Base-by-base conservation (phyloP, 2,329 filamentous ascomycete genomes). In the Graphiopsis chlorocephala region DNA sequence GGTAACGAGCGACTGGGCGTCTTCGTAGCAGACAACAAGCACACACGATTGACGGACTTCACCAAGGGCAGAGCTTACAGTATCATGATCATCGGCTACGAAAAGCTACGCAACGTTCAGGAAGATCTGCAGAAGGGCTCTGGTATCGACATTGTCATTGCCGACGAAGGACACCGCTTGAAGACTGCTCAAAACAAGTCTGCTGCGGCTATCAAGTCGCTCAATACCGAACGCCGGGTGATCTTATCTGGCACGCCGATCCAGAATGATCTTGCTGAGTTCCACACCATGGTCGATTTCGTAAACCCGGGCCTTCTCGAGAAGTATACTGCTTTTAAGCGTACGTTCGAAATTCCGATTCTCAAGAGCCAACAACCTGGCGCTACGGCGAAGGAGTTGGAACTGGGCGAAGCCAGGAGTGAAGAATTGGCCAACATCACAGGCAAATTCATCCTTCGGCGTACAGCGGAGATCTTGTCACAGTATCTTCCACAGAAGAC, bases 31-130 rank as follows among this genome's bases (percentile, higher is more conserved):
- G 86, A 87, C 67, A 83, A 86, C 65, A 84, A 83, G 65, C 83
- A 83, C 64, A 86, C 82, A 65, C 83, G 85, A 53, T 77, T 91
- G 29, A 86, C 85, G 1, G 87, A 90, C 72, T 91, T 91, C 72
- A 91, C 88, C 1, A 86, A 81, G 76, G 88, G 88, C 31, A 88
- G 83, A 71, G 83, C 83, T 26, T 91, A 90, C 72, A 88, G 84
- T 69, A 82, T 91, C 26, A 88, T 91, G 87, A 88, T 91, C 68
- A 86, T 91, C 64, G 89, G 89, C 1, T 91, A 91, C 71, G 89
- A 91, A 74, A 89, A 88, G 75, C 78, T 91, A 31, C 82, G 87
- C 56, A 83, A 82, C 4, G 85, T 91, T 1, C 85, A 89, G 67
- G 86, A 88, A 59, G 86, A 89, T 60, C 76, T 91, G 52, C 84